Evolutionary conservation across 495 filamentous ascomycete species (phyloP).

Genomic region (Evansstolkia leycettana): DNA sequence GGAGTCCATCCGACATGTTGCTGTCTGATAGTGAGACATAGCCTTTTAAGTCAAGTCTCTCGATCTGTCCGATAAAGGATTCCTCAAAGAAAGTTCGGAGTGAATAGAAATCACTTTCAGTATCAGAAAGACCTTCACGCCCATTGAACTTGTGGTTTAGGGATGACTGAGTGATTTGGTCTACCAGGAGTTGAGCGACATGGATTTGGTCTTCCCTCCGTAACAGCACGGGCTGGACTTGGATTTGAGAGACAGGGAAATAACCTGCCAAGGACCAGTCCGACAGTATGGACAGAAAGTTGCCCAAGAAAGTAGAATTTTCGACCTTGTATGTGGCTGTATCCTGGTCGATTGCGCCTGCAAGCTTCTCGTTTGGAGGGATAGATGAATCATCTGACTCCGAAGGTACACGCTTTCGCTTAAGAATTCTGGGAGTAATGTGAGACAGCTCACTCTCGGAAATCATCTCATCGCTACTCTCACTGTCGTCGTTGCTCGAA

Average conservation of each 20-base stretch:
- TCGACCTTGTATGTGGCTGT: conserved; percentile 11
- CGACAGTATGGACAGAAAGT: conserved; percentile 32
- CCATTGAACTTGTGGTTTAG: conserved; percentile 26
- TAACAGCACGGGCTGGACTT: conserved; percentile 18
- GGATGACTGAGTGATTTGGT: conserved; percentile 38
- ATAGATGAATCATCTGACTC: conserved; percentile 19
- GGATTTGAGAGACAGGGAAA: conserved; percentile 25
- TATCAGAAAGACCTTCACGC: conserved; percentile 14
- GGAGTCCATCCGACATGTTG: conserved; percentile 4
- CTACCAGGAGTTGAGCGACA: conserved; percentile 34
- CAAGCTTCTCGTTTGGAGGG: conserved; percentile 19
- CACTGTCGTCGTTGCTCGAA: conserved; percentile 20
- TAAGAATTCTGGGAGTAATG: conserved; percentile 14
- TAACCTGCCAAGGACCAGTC: conserved; percentile 33
- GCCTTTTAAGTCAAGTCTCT: conserved; percentile 25
- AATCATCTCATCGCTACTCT: conserved; percentile 19
- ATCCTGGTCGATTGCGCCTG: conserved; percentile 12
- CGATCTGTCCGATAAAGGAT: conserved; percentile 17
- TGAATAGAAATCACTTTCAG: conserved; percentile 16
- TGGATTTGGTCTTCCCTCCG: conserved; percentile 29
- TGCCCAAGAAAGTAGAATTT: conserved; percentile 28
- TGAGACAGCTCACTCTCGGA: conserved; percentile 13
- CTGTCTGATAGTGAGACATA: conserved; percentile 26
- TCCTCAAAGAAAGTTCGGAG: conserved; percentile 19
- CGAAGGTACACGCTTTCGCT: conserved; percentile 30